Evolutionary conservation across 352 stramenopile species (phyloP), one percentile per base, ranked within the genome.

Genomic region (Phytophthora podocarpi): DNA sequence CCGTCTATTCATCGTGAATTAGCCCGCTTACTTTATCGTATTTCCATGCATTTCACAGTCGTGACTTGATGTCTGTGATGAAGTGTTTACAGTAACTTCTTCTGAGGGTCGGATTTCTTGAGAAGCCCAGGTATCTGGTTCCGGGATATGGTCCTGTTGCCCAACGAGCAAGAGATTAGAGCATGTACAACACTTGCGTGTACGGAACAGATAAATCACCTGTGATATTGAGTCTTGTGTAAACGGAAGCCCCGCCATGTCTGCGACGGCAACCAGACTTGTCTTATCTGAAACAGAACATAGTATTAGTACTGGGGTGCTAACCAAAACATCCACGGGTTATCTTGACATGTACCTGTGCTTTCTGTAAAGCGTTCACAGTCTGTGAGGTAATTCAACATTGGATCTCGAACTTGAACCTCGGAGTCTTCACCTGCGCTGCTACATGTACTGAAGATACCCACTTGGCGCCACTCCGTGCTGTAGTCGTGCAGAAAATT

Each of bases 331-430:
- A n/a, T n/a, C n/a, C n/a, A n/a, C n/a, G n/a, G 15, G 6, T 7
- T n/a, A 12, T 30, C 10, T 10, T 20, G 8, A n/a, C 3, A 13
- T 45, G 9, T 53, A 86, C 79, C 69, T 43, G 28, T 23, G 3
- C 55, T 68, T 35, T 90, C 78, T 11, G 77, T 81, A 36, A 90
- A 89, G 8, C 81, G 77, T n/a, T 85, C 66, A 15, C 72, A 59
- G 5, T 78, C 66, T 2, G 81, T 89, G 18, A 91, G 67, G 16
- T 77, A 62, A 36, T 88, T 72, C 11, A 89, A 73, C 59, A 89
- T 67, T 18, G 79, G 72, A 26, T 91, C 81, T 27, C 39, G 42
- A 53, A 91, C 49, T 8, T 39, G 31, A 9, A 82, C 39, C 0
- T 81, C 70, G 3, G 24, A 40, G 5, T 24, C 21, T 27, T 2